Base-by-base conservation (phyloP, 129 eudicot genomes). In the Flaveria sonorensis region DNA sequence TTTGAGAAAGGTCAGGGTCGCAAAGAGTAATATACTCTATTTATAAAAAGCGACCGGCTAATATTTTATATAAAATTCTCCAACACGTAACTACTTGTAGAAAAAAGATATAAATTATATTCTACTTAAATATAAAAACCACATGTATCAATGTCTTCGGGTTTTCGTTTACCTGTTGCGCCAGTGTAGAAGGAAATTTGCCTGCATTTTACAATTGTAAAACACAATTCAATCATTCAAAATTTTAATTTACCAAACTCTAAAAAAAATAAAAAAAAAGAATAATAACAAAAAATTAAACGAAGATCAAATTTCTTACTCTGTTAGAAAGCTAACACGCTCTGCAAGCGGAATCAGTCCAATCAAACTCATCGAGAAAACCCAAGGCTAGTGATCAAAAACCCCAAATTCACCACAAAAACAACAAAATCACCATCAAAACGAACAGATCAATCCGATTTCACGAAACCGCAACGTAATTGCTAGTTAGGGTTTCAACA, bases 321-420 rank as follows among this genome's bases (percentile, higher is more conserved):
- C 98, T 1, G 98, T 93, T 26, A 93, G 63, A 70, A 90, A 93
- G 76, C 97, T 93, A 76, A 93, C 71, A 3, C 98, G 88, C 68
- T 93, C 98, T 0, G 98, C 98, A 19, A 93, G 88, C 5, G 98
- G 98, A 18, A 86, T 85, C 76, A 93, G 85, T 75, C 97, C 97
- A 43, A 93, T 77, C 20, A 88, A 87, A 75, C 98, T 93, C 73
- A 90, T 81, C 20, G 82, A 88, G 32, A 90, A 93, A 13, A 93
- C 82, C 97, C 97, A 93, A n/a, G 94, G 73, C 98, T 93, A 86
- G 2, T 61, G 20, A 28, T 9, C 48, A 64, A 13, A 64, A 8
- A 30, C 9, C 10, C 10, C 15, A 19, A 72, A 32, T 8, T 53
- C 51, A 71, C n/a, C 32, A 26, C 7, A 61, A 23, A 59, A 3